A percentile compares a stretch with the other conserved stretches of the same genome.
phyloP scores from a whole-genome alignment of 2,329 filamentous ascomycete species.

The Epichloe baconii region DNA sequence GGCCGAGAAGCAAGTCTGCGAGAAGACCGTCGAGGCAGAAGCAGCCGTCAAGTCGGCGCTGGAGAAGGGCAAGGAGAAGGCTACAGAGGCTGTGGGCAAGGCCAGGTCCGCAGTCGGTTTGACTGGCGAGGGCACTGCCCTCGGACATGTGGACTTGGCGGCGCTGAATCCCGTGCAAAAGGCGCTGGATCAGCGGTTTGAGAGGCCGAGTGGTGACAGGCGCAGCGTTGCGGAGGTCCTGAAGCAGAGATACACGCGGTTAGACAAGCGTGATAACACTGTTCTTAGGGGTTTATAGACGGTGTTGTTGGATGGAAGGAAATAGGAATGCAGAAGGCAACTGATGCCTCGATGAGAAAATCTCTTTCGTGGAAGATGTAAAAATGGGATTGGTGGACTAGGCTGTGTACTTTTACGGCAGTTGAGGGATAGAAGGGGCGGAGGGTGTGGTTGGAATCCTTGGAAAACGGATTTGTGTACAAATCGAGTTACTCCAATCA shows the following conservation, averaged over 20 bases:
- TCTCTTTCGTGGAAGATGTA: not conserved
- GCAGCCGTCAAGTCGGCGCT: slow-evolving; percentile 26
- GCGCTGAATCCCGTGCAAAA: slow-evolving; percentile 29
- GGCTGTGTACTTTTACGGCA: not conserved
- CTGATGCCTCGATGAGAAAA: not conserved
- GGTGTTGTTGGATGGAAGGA: not conserved
- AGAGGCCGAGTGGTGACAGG: slow-evolving; percentile 26
- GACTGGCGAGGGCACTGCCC: slow-evolving; percentile 14
- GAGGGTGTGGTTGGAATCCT: not conserved
- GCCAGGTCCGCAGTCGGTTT: slow-evolving; percentile 23
- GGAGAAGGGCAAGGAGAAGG: slow-evolving; percentile 27
- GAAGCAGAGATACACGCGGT: slow-evolving; percentile 39
- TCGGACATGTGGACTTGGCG: slow-evolving; percentile 6
- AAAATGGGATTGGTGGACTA: not conserved
- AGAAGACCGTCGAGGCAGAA: slow-evolving; percentile 23
- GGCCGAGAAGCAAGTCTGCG: slow-evolving; percentile 11
- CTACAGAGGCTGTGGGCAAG: slow-evolving; percentile 25
- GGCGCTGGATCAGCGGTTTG: slow-evolving; percentile 39
- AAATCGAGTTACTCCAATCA: no score
- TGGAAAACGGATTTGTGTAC: not conserved
- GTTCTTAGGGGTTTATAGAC: slow-evolving; percentile 27
- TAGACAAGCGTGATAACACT: slow-evolving; percentile 32
- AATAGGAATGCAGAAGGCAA: not conserved
- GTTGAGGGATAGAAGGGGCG: not conserved
- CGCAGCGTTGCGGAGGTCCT: slow-evolving; percentile 41